These are phyloP conservation scores for Ganoderma sp. DNA, from an alignment of 1,284 basidiomycete genomes.

Conservation along the genomic window DNA sequence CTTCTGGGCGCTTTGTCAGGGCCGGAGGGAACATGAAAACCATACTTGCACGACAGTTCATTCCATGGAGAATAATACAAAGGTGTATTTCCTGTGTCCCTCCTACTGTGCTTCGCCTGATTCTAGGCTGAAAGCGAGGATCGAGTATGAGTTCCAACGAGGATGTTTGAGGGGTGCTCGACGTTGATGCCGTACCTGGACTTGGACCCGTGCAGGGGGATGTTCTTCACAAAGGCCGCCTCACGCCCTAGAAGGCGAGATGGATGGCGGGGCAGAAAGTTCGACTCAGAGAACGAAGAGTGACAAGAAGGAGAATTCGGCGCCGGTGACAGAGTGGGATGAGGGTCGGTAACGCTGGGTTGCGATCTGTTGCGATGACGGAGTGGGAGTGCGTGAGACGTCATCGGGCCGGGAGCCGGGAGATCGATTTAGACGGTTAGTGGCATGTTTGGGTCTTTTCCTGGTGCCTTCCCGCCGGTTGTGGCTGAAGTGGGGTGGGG, in stretches of 20 bases:
- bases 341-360: neutral
- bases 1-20: no score
- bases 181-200: neutral
- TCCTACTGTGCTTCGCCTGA: no score
- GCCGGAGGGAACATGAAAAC: no score
- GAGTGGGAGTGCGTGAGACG: neutral
- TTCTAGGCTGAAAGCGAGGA: neutral
- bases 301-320: neutral
- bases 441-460: neutral
- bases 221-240: neutral
- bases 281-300: neutral
- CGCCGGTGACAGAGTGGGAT: neutral
- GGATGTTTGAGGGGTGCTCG: neutral
- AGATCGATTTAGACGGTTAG: neutral
- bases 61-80: no score
- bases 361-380: neutral
- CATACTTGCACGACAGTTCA: no score
- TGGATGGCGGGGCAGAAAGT: neutral
- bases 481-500: slow-evolving; percentile 4
- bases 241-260: neutral
- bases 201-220: neutral
- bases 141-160: neutral
- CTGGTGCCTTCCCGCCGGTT: neutral
- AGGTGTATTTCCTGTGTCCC: no score
- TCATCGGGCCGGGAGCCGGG: slow-evolving; percentile 1